Conservation (phyloP, 139 green algal genomes). For the Chloropicon primus region DNA sequence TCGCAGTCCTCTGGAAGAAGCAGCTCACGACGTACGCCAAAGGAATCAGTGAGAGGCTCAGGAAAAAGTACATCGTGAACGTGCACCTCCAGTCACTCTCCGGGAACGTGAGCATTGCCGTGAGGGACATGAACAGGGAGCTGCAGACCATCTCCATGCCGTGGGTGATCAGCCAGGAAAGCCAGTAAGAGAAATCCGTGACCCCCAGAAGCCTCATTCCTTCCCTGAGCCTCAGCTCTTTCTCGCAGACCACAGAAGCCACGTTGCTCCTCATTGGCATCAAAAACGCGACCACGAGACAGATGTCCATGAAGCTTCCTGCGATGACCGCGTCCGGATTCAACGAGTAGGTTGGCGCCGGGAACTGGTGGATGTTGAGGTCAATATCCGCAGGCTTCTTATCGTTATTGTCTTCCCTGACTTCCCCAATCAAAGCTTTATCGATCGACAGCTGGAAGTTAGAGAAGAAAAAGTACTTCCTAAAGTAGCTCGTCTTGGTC, state of each 20-base stretch:
- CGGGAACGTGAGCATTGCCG: background rate
- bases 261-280: conserved; percentile 3
- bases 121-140: background rate
- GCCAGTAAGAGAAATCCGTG: conserved; percentile 11
- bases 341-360: conserved; percentile 4
- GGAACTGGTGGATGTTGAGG: conserved; percentile 10
- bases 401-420: background rate
- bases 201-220: conserved; percentile 21
- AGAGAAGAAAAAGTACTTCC: background rate
- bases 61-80: background rate
- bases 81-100: background rate
- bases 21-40: background rate
- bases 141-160: background rate
- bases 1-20: background rate
- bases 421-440: background rate
- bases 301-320: conserved; percentile 5
- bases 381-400: conserved; percentile 1
- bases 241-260: conserved; percentile 17
- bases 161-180: conserved; percentile 14
- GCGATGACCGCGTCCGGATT: conserved; percentile 14
- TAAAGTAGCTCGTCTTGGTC: background rate
- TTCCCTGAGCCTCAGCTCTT: conserved; percentile 15
- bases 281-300: conserved; percentile 15
- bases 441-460: background rate
- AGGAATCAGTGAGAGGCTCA: background rate